phyloP scores from a whole-genome alignment of 2,329 filamentous ascomycete species.

The Trichocomaceae sp. region DNA sequence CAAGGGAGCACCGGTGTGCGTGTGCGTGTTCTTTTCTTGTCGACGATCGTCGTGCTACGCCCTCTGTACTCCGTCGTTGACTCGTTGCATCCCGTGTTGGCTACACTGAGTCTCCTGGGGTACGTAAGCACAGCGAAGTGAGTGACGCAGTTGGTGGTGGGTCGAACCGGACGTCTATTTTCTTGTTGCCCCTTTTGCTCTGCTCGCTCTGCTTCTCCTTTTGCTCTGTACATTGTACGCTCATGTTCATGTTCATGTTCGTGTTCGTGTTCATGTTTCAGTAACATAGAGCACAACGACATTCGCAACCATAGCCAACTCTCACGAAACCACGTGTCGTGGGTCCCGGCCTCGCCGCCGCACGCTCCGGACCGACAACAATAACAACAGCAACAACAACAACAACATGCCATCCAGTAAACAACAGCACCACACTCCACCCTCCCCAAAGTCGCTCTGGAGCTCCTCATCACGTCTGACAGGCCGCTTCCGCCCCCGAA shows the following conservation, averaged over 20 bases:
- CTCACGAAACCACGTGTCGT: background rate
- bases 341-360: background rate
- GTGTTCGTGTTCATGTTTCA: background rate
- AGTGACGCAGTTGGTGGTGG: constrained; percentile 7
- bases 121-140: background rate
- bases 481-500: constrained; percentile 2
- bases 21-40: too few relatives aligned
- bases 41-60: background rate
- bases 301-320: background rate
- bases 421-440: background rate
- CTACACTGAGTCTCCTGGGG: too few relatives aligned
- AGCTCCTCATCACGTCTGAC: constrained; percentile 3
- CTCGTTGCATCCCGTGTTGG: background rate
- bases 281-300: background rate
- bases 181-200: background rate
- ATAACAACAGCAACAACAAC: background rate
- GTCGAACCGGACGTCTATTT: background rate
- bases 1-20: background rate
- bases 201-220: background rate
- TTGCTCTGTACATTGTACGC: background rate
- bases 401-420: background rate
- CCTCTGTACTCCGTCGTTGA: background rate
- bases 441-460: constrained; percentile 6
- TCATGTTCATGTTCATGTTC: background rate
- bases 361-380: too few relatives aligned